Conservation (phyloP, 2,329 filamentous ascomycete genomes). For the Microsporum audouinii region DNA sequence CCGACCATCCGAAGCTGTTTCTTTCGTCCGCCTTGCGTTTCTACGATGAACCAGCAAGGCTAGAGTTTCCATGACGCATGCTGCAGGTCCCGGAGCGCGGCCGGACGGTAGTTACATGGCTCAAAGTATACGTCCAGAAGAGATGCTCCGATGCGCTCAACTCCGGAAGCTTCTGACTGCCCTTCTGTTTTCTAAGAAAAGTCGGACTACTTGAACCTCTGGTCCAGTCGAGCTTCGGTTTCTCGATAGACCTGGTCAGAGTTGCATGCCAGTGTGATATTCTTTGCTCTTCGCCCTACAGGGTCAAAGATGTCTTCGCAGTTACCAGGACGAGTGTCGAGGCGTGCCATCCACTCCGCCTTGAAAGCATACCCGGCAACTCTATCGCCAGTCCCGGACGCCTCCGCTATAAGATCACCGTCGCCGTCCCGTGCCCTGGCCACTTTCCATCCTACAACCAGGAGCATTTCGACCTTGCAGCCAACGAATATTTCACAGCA, state of each 20-base stretch:
- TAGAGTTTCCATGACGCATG: not conserved
- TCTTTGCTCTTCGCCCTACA: not conserved
- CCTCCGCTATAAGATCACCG: not conserved
- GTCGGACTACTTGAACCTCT: not conserved
- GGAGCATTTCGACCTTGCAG: not conserved
- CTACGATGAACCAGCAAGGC: not conserved
- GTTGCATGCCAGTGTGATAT: not conserved
- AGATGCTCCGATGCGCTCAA: not conserved
- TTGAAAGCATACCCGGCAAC: not conserved
- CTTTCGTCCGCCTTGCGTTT: not conserved
- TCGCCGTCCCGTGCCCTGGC: not conserved
- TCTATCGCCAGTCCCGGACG: not conserved
- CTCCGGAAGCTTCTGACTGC: not conserved
- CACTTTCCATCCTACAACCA: not conserved
- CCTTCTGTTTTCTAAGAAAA: not conserved
- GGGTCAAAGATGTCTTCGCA: not conserved
- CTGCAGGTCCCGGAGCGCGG: not conserved
- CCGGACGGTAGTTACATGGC: not conserved
- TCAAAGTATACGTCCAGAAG: not conserved
- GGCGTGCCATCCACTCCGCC: not conserved
- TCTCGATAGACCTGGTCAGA: not conserved
- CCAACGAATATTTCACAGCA: not conserved
- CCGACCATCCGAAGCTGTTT: not conserved
- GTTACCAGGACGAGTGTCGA: not conserved
- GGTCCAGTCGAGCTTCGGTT: not conserved